These are phyloP conservation scores for Mycena galericulata DNA, from an alignment of 768 basidiomycete species.

Conservation along the genomic window DNA sequence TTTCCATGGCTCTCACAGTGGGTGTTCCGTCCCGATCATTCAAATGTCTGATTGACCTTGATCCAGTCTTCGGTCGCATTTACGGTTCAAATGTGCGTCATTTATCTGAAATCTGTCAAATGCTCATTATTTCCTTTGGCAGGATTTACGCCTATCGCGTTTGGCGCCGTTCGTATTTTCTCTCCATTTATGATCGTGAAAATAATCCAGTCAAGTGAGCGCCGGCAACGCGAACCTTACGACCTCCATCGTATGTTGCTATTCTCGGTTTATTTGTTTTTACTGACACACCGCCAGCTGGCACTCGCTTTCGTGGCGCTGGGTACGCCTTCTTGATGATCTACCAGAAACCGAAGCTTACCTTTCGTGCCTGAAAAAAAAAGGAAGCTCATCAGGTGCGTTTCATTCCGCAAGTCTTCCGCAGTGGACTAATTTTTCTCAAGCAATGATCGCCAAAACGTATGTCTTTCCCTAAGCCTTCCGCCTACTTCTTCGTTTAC, in stretches of 20 bases:
- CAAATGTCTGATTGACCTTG: too few relatives aligned
- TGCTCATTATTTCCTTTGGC: neutral
- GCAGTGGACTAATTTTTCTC: neutral
- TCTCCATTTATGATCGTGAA: neutral
- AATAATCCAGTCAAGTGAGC: slow-evolving; percentile 40
- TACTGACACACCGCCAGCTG: neutral
- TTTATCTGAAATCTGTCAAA: neutral
- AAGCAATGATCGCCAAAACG: slow-evolving; percentile 50
- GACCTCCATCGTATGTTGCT: slow-evolving; percentile 40
- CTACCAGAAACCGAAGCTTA: neutral
- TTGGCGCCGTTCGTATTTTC: slow-evolving; percentile 47
- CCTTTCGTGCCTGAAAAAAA: neutral
- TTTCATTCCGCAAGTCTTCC: neutral
- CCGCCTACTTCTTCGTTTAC: neutral
- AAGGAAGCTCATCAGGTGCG: slow-evolving; percentile 26
- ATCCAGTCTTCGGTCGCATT: slow-evolving; percentile 48
- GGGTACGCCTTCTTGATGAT: neutral
- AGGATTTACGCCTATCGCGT: slow-evolving; percentile 53
- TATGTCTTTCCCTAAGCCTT: slow-evolving; percentile 11
- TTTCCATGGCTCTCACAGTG: slow-evolving; percentile 50
- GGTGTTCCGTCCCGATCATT: neutral
- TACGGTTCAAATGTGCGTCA: slow-evolving; percentile 48
- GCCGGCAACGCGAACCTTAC: slow-evolving; percentile 45
- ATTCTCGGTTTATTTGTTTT: neutral
- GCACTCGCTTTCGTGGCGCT: slow-evolving; percentile 27